A percentile compares a stretch with the other conserved stretches of the same genome.
Conservation (phyloP, 768 basidiomycete genomes). For the Hericium erinaceus region DNA sequence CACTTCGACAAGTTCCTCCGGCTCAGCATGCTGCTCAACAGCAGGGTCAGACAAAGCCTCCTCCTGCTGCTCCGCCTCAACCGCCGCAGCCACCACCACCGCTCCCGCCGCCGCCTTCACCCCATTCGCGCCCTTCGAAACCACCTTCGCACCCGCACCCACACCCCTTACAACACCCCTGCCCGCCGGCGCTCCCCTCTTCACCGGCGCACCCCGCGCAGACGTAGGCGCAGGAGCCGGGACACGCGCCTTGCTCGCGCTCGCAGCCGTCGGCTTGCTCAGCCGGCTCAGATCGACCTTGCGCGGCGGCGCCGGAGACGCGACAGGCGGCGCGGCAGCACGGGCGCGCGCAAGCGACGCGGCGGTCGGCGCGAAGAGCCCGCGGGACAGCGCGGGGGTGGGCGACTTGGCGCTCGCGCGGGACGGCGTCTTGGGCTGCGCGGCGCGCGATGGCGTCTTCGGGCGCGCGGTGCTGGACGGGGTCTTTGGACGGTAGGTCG, state of each 20-base stretch:
- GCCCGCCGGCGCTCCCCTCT: constrained; percentile 4
- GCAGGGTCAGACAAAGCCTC: not conserved
- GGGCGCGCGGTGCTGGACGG: constrained; percentile 25
- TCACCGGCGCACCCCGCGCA: constrained; percentile 22
- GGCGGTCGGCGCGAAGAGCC: constrained; percentile 75
- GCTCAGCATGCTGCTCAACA: not conserved
- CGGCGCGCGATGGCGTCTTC: constrained; percentile 17
- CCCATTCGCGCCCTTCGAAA: constrained; percentile 15
- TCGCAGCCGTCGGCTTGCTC: constrained; percentile 78
- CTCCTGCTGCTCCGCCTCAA: constrained; percentile 11
- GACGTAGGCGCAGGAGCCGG: constrained; percentile 16
- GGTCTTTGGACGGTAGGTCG: constrained; percentile 24
- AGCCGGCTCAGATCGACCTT: constrained; percentile 50
- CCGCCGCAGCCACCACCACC: constrained; percentile 9
- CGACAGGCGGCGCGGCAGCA: constrained; percentile 41
- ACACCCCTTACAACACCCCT: constrained; percentile 14
- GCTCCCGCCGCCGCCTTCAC: constrained; percentile 14
- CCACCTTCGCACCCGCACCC: constrained; percentile 18
- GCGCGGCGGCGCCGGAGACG: constrained; percentile 45
- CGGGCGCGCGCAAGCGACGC: constrained; percentile 69
- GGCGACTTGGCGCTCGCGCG: constrained; percentile 17
- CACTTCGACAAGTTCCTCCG: constrained; percentile 8
- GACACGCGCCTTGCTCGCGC: constrained; percentile 52
- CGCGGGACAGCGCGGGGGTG: constrained; percentile 33
- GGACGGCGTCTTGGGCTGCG: constrained; percentile 21